phyloP scores from a whole-genome alignment of 192 early-diverging fungal genomes.

The Phycomyces blakesleeanus region DNA sequence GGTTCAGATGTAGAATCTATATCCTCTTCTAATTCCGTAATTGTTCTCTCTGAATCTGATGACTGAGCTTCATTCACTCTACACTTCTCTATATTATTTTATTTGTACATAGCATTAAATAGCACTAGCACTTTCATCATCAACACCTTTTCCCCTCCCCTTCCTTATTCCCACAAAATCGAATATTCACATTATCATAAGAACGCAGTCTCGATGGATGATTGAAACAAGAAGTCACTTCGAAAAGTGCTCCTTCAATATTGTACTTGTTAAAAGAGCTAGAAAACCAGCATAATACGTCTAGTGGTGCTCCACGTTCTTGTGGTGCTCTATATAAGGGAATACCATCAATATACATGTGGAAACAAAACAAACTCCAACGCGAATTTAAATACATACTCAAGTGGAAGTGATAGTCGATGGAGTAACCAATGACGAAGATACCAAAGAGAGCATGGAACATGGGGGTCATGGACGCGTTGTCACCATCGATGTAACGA shows the following conservation, averaged over 20 bases:
- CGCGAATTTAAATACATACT: constrained; percentile 40
- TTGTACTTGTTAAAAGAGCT: not conserved
- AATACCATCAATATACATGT: no score
- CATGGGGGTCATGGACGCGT: constrained; percentile 61
- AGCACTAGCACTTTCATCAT: no score
- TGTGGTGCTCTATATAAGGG: constrained; percentile 62
- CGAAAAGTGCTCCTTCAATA: not conserved
- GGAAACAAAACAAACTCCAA: not conserved
- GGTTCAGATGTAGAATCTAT: no score
- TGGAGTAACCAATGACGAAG: constrained; percentile 62
- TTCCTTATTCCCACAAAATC: no score
- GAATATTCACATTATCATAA: no score
- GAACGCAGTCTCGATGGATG: no score
- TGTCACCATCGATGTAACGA: constrained; percentile 71
- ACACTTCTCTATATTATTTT: no score
- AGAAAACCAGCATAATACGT: constrained; percentile 2
- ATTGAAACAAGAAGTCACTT: not conserved
- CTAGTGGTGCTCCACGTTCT: constrained; percentile 79
- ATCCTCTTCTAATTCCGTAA: no score
- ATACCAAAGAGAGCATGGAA: constrained; percentile 58
- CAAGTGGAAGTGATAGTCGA: constrained; percentile 77
- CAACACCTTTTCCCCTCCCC: no score
- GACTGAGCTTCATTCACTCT: no score
- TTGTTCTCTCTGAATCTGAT: no score
- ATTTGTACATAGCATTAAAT: no score